Conservation (phyloP, 306 rosid species). For the Phaseolus lunatus region DNA sequence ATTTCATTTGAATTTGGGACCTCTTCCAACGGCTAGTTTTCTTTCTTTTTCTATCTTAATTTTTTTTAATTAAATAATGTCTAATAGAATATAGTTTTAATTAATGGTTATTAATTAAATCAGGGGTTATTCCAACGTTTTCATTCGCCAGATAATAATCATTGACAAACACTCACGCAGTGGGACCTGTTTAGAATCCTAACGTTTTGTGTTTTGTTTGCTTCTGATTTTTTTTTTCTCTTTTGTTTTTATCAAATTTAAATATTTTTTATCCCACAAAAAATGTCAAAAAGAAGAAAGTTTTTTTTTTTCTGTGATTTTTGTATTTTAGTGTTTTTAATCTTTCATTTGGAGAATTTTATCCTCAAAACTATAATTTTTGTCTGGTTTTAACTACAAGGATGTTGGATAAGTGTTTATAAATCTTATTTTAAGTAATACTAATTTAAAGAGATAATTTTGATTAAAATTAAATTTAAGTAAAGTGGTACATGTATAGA, state of each 20-base stretch:
- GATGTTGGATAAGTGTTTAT: too few species aligned
- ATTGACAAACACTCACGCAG: constrained; percentile 28
- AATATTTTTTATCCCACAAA: constrained; percentile 1
- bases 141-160: constrained; percentile 43
- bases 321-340: neutral
- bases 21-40: constrained; percentile 85
- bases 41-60: neutral
- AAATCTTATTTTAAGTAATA: neutral
- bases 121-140: constrained; percentile 37
- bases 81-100: neutral
- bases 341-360: neutral
- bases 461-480: neutral
- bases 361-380: neutral
- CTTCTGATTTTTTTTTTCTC: constrained; percentile 11
- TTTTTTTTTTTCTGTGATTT: neutral
- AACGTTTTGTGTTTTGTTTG: constrained; percentile 55
- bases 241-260: constrained; percentile 10
- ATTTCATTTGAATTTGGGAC: constrained; percentile 61
- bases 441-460: neutral
- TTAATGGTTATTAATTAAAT: constrained; percentile 1
- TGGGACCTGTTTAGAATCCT: constrained; percentile 49
- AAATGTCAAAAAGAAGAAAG: constrained; percentile 44
- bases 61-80: constrained; percentile 5
- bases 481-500: neutral
- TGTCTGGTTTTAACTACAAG: neutral